phyloP scores from a whole-genome alignment of 106 monocot species.

The Dendrobium huoshanense region DNA sequence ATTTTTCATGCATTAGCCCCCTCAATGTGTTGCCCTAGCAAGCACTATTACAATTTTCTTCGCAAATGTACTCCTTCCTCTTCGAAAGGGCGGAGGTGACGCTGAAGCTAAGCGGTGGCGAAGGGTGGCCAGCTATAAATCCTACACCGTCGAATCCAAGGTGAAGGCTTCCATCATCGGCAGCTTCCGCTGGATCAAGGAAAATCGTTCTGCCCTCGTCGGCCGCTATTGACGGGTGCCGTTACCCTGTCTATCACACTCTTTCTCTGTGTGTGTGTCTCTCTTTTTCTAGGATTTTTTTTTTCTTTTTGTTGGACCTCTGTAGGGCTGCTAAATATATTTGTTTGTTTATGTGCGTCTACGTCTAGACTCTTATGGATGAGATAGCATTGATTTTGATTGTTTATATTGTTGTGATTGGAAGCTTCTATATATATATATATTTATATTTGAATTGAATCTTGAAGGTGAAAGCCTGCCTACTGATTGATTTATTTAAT shows the following conservation, averaged over 20 bases:
- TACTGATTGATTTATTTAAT: neutral
- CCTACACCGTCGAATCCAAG: constrained; percentile 18
- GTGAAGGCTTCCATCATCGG: constrained; percentile 8
- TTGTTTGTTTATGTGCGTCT: neutral
- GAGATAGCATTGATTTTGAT: constrained; percentile 1
- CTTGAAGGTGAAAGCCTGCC: neutral
- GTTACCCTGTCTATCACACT: neutral
- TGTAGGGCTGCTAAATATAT: neutral
- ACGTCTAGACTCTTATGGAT: neutral
- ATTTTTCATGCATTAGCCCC: too few relatives aligned
- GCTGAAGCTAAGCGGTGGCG: constrained; percentile 16
- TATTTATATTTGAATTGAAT: neutral
- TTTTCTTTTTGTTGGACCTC: neutral
- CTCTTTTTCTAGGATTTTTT: neutral
- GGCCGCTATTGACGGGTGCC: neutral
- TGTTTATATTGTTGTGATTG: neutral
- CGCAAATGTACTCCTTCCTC: neutral
- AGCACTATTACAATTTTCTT: neutral
- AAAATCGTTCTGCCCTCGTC: constrained; percentile 1
- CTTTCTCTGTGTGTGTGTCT: neutral
- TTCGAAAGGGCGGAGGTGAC: neutral
- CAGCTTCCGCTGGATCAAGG: constrained; percentile 17
- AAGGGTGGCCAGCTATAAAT: constrained; percentile 15
- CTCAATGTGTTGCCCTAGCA: too few relatives aligned
- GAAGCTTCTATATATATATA: neutral